A percentile compares a stretch with the other conserved stretches of the same genome.
phyloP scores from a whole-genome alignment of 768 basidiomycete species.

The Tylopilus rubrobrunneus region DNA sequence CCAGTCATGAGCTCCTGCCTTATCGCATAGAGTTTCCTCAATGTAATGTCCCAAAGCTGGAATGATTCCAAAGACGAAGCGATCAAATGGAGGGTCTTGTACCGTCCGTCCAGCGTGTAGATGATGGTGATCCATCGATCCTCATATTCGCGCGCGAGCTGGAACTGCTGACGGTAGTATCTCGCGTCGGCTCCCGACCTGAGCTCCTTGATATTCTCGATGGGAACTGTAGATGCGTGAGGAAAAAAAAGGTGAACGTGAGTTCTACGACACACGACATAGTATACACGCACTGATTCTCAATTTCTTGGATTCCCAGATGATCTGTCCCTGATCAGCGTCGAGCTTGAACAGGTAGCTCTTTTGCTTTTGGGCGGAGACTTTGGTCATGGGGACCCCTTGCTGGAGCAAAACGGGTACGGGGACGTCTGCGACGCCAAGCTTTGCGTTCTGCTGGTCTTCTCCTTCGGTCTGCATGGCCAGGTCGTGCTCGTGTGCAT shows the following conservation, averaged over 20 bases:
- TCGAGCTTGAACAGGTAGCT: conserved; percentile 68
- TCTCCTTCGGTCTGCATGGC: conserved; percentile 2
- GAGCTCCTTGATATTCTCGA: conserved; percentile 85
- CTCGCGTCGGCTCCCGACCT: conserved; percentile 68
- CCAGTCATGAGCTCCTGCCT: conserved; percentile 70
- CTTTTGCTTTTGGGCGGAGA: conserved; percentile 75
- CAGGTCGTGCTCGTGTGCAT: not conserved
- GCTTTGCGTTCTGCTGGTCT: conserved; percentile 1
- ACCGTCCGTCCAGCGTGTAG: conserved; percentile 70
- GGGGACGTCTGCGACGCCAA: conserved; percentile 35
- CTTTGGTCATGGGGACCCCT: conserved; percentile 78
- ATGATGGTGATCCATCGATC: conserved; percentile 82
- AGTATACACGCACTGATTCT: conserved; percentile 50
- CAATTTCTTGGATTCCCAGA: conserved; percentile 71
- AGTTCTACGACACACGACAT: not conserved
- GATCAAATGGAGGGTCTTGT: conserved; percentile 85
- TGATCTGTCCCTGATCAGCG: conserved; percentile 75
- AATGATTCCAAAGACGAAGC: conserved; percentile 63
- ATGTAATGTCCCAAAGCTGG: conserved; percentile 58
- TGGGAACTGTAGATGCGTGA: conserved; percentile 52
- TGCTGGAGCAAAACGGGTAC: conserved; percentile 57
- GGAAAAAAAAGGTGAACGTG: not conserved
- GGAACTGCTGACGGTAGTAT: conserved; percentile 69
- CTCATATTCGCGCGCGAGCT: conserved; percentile 57
- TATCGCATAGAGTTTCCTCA: conserved; percentile 60